Evolutionary conservation across 306 rosid species (phyloP).

Genomic region (Pterocarpus santalinus): DNA sequence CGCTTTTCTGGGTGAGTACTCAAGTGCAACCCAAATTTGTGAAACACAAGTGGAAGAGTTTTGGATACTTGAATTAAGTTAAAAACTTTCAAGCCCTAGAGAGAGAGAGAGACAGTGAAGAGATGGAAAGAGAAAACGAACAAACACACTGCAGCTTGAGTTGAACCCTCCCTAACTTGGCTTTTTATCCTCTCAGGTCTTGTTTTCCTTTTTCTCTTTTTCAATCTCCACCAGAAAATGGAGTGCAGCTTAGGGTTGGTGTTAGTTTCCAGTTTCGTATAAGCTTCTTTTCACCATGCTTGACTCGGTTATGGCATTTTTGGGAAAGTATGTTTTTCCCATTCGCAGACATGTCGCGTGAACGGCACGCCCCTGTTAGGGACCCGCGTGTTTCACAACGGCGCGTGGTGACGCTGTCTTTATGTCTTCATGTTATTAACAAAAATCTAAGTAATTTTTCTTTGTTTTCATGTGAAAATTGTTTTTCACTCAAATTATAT

Average conservation of each 20-base stretch:
- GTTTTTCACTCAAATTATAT: too few species aligned
- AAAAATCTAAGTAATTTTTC: constrained; percentile 48
- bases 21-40: constrained; percentile 65
- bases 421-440: not conserved
- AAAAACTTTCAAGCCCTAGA: constrained; percentile 57
- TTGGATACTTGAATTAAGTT: constrained; percentile 38
- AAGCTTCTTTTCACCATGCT: constrained; percentile 48
- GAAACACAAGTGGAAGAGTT: constrained; percentile 59
- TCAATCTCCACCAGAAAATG: constrained; percentile 55
- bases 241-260: constrained; percentile 64
- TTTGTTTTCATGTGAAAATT: not conserved
- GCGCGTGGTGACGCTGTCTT: constrained; percentile 52
- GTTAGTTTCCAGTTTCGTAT: constrained; percentile 66
- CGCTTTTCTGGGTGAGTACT: constrained; percentile 69
- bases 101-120: constrained; percentile 35
- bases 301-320: constrained; percentile 24
- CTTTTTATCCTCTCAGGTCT: constrained; percentile 38
- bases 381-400: not conserved
- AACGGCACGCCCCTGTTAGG: fast-evolving
- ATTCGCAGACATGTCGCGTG: not conserved
- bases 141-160: constrained; percentile 7
- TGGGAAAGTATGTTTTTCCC: not conserved
- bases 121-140: constrained; percentile 37
- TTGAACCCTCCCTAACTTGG: not conserved
- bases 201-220: constrained; percentile 43